Evolutionary conservation across 139 green algal species (phyloP).

Genomic region (Raphidocelis subcapitata): DNA sequence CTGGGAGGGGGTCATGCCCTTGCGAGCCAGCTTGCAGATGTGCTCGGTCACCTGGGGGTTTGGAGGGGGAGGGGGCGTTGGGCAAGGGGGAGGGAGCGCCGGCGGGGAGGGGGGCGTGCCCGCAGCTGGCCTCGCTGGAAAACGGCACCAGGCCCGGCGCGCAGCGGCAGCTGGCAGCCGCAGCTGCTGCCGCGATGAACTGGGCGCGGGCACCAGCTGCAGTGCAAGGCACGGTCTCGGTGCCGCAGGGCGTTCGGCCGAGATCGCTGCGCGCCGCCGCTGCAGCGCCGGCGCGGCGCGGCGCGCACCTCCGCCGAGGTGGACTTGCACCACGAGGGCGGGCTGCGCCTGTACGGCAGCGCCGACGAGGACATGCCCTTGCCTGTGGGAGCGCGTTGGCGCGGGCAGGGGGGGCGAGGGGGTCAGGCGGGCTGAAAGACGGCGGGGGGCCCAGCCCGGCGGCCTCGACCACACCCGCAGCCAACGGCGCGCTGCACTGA

Average conservation of each 20-base stretch:
- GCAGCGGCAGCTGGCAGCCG: not conserved
- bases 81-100: not conserved
- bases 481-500: not conserved
- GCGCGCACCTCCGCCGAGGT: slow-evolving; percentile 40
- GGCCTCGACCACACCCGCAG: not conserved
- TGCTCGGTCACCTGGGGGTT: slow-evolving; percentile 72
- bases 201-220: not conserved
- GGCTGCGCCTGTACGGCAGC: slow-evolving; percentile 92
- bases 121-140: not conserved
- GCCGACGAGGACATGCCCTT: slow-evolving; percentile 94
- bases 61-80: not conserved
- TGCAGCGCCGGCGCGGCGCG: not conserved
- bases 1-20: slow-evolving; percentile 96
- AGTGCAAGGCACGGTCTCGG: not conserved
- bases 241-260: not conserved
- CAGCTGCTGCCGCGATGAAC: not conserved
- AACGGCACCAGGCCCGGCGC: too few relatives aligned
- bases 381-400: too few relatives aligned
- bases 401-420: slow-evolving; percentile 1
- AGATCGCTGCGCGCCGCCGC: not conserved
- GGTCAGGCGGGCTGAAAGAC: not conserved
- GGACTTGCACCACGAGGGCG: slow-evolving; percentile 74
- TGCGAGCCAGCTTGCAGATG: slow-evolving; percentile 98
- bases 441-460: not conserved
- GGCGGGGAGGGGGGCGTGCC: not conserved